Conservation (phyloP, 2,329 filamentous ascomycete genomes). For the Esteya vermicola region DNA sequence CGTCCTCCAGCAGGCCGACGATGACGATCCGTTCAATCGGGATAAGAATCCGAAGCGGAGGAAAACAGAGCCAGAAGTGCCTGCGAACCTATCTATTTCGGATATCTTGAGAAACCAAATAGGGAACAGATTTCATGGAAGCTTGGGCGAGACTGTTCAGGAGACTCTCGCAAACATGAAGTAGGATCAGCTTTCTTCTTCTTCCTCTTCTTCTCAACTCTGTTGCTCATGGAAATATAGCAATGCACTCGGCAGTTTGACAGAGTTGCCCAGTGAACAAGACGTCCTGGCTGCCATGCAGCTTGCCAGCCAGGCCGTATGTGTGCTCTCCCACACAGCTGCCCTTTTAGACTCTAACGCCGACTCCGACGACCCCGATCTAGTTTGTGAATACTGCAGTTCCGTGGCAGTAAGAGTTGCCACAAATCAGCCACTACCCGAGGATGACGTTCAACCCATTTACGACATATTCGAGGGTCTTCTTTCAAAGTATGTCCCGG, state of each 20-base stretch:
- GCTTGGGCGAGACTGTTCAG: background rate
- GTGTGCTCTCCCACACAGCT: conserved; percentile 3
- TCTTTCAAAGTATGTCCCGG: background rate
- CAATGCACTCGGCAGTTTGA: background rate
- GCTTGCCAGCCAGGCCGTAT: conserved; percentile 5
- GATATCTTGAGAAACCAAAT: conserved; percentile 3
- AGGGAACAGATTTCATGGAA: conserved; percentile 1
- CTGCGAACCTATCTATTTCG: background rate
- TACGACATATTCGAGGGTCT: background rate
- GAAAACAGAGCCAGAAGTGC: conserved; percentile 2
- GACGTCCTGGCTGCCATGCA: conserved; percentile 1
- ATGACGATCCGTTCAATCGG: conserved; percentile 4
- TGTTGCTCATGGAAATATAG: background rate
- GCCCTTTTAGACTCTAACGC: too few species aligned
- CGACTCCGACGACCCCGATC: conserved; percentile 2
- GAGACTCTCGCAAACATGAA: conserved; percentile 4
- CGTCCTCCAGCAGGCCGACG: conserved; percentile 1
- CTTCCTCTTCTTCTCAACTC: too few species aligned
- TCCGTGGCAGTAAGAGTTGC: background rate
- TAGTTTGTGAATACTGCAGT: conserved; percentile 5
- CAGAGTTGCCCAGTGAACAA: background rate
- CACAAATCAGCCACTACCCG: background rate
- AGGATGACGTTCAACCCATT: background rate
- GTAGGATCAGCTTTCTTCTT: background rate
- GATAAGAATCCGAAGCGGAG: conserved; percentile 7